These are phyloP conservation scores for Croton setiger DNA, from an alignment of 441 rosid genomes.

Conservation along the genomic window DNA sequence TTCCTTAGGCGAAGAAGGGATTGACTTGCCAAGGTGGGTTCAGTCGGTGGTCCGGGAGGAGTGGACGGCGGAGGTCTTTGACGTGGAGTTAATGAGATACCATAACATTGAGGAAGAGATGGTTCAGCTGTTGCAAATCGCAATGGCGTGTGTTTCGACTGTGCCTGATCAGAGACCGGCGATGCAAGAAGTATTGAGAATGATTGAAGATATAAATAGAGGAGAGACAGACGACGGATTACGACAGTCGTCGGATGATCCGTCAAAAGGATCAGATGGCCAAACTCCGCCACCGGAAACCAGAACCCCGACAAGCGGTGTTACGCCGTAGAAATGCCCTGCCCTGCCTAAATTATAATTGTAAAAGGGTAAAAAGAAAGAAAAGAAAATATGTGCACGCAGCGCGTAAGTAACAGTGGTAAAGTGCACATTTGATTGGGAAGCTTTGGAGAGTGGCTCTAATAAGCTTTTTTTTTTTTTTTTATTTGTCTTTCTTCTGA, in stretches of 20 bases:
- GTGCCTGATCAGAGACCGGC: slow-evolving; percentile 88
- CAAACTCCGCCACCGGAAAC: slow-evolving; percentile 75
- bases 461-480: slow-evolving; percentile 12
- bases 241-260: slow-evolving; percentile 89
- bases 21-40: slow-evolving; percentile 93
- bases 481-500: background rate
- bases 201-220: slow-evolving; percentile 86
- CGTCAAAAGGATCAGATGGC: slow-evolving; percentile 84
- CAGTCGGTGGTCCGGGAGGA: slow-evolving; percentile 93
- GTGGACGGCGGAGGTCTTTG: slow-evolving; percentile 98
- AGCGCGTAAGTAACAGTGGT: slow-evolving; percentile 28
- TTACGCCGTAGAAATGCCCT: slow-evolving; percentile 44
- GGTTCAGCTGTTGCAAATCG: slow-evolving; percentile 93
- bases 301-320: slow-evolving; percentile 55
- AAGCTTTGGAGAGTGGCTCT: slow-evolving; percentile 1
- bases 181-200: slow-evolving; percentile 77
- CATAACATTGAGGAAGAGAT: slow-evolving; percentile 94
- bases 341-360: background rate
- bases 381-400: slow-evolving; percentile 18
- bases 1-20: slow-evolving; percentile 85
- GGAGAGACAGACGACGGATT: slow-evolving; percentile 80
- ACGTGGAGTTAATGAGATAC: slow-evolving; percentile 81
- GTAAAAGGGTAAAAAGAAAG: background rate
- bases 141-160: slow-evolving; percentile 79
- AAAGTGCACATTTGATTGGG: slow-evolving; percentile 32